Evolutionary conservation across 768 basidiomycete genomes (phyloP).

Genomic region (Myochromella boudieri): DNA sequence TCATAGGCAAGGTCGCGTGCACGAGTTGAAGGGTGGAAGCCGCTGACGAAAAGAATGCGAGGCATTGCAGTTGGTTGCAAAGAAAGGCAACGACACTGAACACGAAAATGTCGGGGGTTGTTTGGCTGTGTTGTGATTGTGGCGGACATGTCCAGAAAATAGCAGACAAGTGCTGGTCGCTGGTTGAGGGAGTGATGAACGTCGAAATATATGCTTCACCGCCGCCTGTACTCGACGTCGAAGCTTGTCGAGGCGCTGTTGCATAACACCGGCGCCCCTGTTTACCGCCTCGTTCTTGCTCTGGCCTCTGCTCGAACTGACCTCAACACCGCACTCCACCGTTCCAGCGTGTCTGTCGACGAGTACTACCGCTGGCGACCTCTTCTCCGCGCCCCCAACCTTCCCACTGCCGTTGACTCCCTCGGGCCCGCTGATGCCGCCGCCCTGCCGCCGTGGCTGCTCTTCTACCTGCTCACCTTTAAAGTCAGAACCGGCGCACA

Average conservation of each 20-base stretch:
- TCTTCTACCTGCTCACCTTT: slow-evolving; percentile 46
- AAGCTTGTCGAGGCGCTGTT: slow-evolving; percentile 33
- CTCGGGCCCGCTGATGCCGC: slow-evolving; percentile 14
- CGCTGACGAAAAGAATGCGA: slow-evolving; percentile 85
- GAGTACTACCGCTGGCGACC: slow-evolving; percentile 42
- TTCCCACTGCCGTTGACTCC: slow-evolving; percentile 28
- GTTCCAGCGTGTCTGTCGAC: slow-evolving; percentile 30
- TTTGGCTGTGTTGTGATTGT: slow-evolving; percentile 34
- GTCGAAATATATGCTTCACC: not conserved
- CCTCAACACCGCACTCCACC: slow-evolving; percentile 28
- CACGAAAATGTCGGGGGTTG: slow-evolving; percentile 17
- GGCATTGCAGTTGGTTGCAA: slow-evolving; percentile 50
- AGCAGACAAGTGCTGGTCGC: not conserved
- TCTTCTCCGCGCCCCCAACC: slow-evolving; percentile 31
- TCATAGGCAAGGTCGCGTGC: slow-evolving; percentile 84
- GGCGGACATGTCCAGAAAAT: slow-evolving; percentile 23
- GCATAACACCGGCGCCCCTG: slow-evolving; percentile 32
- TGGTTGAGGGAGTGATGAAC: too few species aligned
- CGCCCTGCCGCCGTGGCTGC: slow-evolving; percentile 51
- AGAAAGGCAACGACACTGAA: slow-evolving; percentile 15
- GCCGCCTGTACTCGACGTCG: not conserved
- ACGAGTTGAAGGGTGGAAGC: slow-evolving; percentile 80
- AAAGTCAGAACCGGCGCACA: slow-evolving; percentile 46
- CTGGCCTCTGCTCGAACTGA: slow-evolving; percentile 28
- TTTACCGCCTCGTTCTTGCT: slow-evolving; percentile 41